A percentile compares a stretch with the other conserved stretches of the same genome.
These are phyloP conservation scores for Iberis pinnata DNA, from an alignment of 345 rosid species.

Conservation along the genomic window DNA sequence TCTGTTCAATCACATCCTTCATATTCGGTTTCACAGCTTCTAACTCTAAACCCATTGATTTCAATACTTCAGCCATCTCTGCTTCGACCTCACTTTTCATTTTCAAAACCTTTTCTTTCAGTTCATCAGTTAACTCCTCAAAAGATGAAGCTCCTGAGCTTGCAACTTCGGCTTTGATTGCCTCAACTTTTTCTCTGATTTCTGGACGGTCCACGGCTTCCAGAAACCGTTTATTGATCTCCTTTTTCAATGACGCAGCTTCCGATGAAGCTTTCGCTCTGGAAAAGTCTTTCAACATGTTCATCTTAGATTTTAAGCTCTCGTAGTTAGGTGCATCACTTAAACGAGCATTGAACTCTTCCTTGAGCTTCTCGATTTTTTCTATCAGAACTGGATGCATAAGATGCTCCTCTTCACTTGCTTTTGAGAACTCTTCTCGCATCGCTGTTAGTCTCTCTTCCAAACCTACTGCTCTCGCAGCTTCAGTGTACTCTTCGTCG, in stretches of 20 bases:
- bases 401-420: conserved; percentile 45
- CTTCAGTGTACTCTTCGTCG: conserved; percentile 64
- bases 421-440: conserved; percentile 48
- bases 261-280: conserved; percentile 43
- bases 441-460: conserved; percentile 41
- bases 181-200: conserved; percentile 58
- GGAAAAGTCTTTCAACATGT: conserved; percentile 62
- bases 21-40: conserved; percentile 36
- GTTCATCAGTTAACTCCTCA: conserved; percentile 45
- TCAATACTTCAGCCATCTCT: conserved; percentile 43
- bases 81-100: conserved; percentile 44
- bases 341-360: conserved; percentile 49
- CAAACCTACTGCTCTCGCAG: conserved; percentile 52
- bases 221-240: conserved; percentile 50
- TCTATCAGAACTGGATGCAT: conserved; percentile 50
- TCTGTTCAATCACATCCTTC: conserved; percentile 31
- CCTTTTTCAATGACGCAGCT: conserved; percentile 36
- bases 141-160: conserved; percentile 46
- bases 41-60: conserved; percentile 57
- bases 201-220: conserved; percentile 51
- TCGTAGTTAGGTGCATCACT: conserved; percentile 53
- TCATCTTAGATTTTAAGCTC: conserved; percentile 57
- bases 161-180: conserved; percentile 45
- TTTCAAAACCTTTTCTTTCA: conserved; percentile 45
- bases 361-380: conserved; percentile 56